Percentiles rank a stretch among this genome's conserved stretches.
Evolutionary conservation across 2,329 filamentous ascomycete species (phyloP).

Genomic region (Graphium sp.): DNA sequence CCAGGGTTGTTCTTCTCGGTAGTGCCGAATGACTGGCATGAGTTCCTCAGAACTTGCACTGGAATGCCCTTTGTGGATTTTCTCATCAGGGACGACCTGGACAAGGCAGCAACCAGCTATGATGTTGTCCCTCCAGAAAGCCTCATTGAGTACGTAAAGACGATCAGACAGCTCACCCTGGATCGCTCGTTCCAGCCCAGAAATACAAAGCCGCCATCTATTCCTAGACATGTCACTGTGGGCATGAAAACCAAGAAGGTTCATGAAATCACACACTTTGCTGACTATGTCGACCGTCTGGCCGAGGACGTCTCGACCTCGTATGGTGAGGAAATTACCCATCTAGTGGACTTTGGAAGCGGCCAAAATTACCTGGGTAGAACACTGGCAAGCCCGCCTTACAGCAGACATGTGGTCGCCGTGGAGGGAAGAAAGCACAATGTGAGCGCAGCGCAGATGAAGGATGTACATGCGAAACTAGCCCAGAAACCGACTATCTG

Average conservation of each 20-base stretch:
- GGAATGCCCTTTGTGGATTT: slow-evolving; percentile 67
- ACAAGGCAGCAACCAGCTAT: slow-evolving; percentile 8
- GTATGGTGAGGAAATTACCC: slow-evolving; percentile 44
- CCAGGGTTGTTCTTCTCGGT: slow-evolving; percentile 68
- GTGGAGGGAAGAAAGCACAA: slow-evolving; percentile 81
- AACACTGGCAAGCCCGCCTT: slow-evolving; percentile 68
- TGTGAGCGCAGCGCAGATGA: slow-evolving; percentile 66
- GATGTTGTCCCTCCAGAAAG: slow-evolving; percentile 23
- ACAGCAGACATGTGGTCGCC: slow-evolving; percentile 74
- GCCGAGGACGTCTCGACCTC: slow-evolving; percentile 36
- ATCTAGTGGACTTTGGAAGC: slow-evolving; percentile 90
- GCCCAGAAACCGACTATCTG: slow-evolving; percentile 56
- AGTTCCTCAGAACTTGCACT: slow-evolving; percentile 55
- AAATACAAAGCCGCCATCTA: slow-evolving; percentile 28
- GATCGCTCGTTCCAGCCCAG: slow-evolving; percentile 37
- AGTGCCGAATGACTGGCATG: slow-evolving; percentile 65
- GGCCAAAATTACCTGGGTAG: slow-evolving; percentile 93
- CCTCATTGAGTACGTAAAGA: slow-evolving; percentile 54
- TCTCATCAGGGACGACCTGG: slow-evolving; percentile 61
- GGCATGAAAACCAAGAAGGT: slow-evolving; percentile 96
- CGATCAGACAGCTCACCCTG: slow-evolving; percentile 55
- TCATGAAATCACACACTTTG: slow-evolving; percentile 84
- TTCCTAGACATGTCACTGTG: slow-evolving; percentile 58
- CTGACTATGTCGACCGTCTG: slow-evolving; percentile 58
- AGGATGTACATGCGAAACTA: slow-evolving; percentile 70